Evolutionary conservation across 805 yeast species (phyloP).

Genomic region (Ogataea sp.): DNA sequence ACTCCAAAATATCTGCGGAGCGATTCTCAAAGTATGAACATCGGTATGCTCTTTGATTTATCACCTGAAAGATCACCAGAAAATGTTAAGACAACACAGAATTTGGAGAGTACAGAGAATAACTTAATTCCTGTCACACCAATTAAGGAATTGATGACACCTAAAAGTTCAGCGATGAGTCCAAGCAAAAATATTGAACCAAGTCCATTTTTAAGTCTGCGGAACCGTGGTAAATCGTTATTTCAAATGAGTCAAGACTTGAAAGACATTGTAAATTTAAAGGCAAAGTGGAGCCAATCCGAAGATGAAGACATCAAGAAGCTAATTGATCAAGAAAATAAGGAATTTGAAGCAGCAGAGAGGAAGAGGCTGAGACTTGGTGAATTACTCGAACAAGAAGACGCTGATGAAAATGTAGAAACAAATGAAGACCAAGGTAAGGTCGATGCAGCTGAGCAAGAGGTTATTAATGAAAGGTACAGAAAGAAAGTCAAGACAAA

Average conservation of each 20-base stretch:
- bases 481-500: constrained; percentile 33
- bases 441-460: not conserved
- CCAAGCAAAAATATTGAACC: constrained; percentile 19
- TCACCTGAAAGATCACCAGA: not conserved
- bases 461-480: constrained; percentile 4
- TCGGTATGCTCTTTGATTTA: not conserved
- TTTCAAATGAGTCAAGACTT: constrained; percentile 42
- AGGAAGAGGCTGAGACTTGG: not conserved
- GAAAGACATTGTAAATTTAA: constrained; percentile 24
- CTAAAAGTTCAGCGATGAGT: constrained; percentile 1
- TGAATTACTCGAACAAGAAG: constrained; percentile 8
- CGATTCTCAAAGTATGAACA: constrained; percentile 1
- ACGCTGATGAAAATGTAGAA: constrained; percentile 5
- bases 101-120: too few species aligned
- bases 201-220: constrained; percentile 18
- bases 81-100: too few species aligned
- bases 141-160: too few species aligned
- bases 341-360: constrained; percentile 2
- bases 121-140: not conserved
- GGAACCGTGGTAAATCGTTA: constrained; percentile 23
- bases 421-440: constrained; percentile 1
- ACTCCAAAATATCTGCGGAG: constrained; percentile 2
- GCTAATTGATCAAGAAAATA: constrained; percentile 9
- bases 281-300: constrained; percentile 10
- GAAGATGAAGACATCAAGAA: constrained; percentile 11